Conservation (phyloP, 768 basidiomycete species). For the Butyriboletus loyo region DNA sequence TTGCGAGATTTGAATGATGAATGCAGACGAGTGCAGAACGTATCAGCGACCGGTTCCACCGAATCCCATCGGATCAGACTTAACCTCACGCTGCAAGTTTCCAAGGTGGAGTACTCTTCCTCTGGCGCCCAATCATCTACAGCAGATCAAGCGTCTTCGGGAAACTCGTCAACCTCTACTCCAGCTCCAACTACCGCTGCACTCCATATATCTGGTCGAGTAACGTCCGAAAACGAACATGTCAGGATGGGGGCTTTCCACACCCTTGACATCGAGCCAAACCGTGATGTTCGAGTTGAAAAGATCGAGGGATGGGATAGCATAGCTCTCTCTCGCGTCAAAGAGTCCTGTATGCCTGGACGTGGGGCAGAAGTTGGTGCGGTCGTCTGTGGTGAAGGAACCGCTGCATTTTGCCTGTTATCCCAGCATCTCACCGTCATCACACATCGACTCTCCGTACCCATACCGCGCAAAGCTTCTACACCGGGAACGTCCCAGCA, state of each 20-base stretch:
- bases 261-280: slow-evolving; percentile 89
- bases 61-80: slow-evolving; percentile 87
- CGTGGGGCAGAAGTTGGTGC: slow-evolving; percentile 96
- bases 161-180: slow-evolving; percentile 28
- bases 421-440: slow-evolving; percentile 98
- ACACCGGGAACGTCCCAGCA: slow-evolving; percentile 78
- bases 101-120: slow-evolving; percentile 78
- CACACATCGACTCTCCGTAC: slow-evolving; percentile 81
- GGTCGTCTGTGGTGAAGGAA: slow-evolving; percentile 93
- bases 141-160: slow-evolving; percentile 37
- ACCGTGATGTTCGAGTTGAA: slow-evolving; percentile 87
- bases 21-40: slow-evolving; percentile 77
- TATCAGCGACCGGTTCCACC: slow-evolving; percentile 89
- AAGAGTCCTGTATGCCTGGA: slow-evolving; percentile 90
- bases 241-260: slow-evolving; percentile 93
- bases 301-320: slow-evolving; percentile 92
- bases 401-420: slow-evolving; percentile 89
- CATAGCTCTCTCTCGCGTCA: slow-evolving; percentile 73
- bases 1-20: slow-evolving; percentile 7
- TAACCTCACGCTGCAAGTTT: slow-evolving; percentile 80
- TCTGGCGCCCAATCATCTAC: slow-evolving; percentile 51
- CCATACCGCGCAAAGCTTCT: slow-evolving; percentile 90
- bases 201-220: slow-evolving; percentile 84
- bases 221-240: slow-evolving; percentile 81
- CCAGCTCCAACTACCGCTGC: slow-evolving; percentile 46